Evolutionary conservation across 2,329 filamentous ascomycete genomes (phyloP), one percentile per base, ranked within the genome.

Genomic region (Fusarium lateritium): DNA sequence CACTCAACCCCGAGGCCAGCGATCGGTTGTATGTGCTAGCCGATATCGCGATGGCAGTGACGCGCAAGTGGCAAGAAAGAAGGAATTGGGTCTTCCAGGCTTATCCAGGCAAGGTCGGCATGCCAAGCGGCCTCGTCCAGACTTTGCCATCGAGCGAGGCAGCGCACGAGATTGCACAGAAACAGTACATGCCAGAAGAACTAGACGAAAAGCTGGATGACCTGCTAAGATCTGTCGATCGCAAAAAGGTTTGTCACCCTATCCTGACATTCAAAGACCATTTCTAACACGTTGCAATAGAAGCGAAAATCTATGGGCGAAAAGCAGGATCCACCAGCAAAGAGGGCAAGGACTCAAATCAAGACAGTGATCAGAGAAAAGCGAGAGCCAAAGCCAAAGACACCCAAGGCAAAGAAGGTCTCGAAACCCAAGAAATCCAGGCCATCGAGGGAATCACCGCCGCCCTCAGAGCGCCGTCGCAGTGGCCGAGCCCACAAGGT

Each of bases 41-140:
- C 52, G 96, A 99, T 78, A 86, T 99, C 11, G 89, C 94, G 0
- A 93, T 96, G 79, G 88, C 90, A 5, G 86, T 95, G 14, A 91
- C 98, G 62, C 89, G 93, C 47, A 91, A 91, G 71, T 99, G 92
- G 85, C 93, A 96, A 77, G 94, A 97, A 67, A 87, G 91, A 71
- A 93, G 92, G 76, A 91, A 90, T 42, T 98, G 95, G 91, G 91
- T 88, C 42, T 91, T 98, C 76, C 92, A 96, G 76, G 91, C 92
- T 2, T 97, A 91, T 78, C 89, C 94, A 0, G 89, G 88, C 43
- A 97, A 97, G 79, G 87, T 96, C 62, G 90, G 92, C 17, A 82
- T 98, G 61, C 94, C 96, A 1, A 87, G 88, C 28, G 92, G 92
- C 2, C 85, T 98, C 17, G 98, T 96, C 78, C 86, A 86, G 17